phyloP scores from a whole-genome alignment of 805 yeast genomes.

The Lachancea meyersii region DNA sequence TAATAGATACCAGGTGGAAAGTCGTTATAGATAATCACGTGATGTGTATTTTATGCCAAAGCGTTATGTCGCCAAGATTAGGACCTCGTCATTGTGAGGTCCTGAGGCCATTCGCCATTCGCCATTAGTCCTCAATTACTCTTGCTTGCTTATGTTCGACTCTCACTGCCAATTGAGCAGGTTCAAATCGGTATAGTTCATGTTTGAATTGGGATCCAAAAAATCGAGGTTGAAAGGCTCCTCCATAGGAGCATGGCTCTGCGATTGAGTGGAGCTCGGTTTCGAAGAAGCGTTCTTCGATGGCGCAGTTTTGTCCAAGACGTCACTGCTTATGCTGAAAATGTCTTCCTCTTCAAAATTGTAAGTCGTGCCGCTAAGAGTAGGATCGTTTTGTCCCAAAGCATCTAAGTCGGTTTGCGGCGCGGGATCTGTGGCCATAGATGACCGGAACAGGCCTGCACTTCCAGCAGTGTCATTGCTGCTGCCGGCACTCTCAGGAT shows the following conservation, averaged over 20 bases:
- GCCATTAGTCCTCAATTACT: no score
- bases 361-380: conserved; percentile 9
- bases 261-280: conserved; percentile 1
- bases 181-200: conserved; percentile 21
- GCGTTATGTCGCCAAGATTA: no score
- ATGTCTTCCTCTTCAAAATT: conserved; percentile 10
- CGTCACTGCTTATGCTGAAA: conserved; percentile 5
- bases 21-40: no score
- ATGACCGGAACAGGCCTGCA: conserved; percentile 5
- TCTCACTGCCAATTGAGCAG: conserved; percentile 24
- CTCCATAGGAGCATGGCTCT: conserved; percentile 2
- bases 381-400: conserved; percentile 10
- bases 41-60: no score
- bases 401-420: conserved; percentile 14
- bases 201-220: conserved; percentile 14
- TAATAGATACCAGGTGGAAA: no score
- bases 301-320: conserved; percentile 7
- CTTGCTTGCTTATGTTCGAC: no score
- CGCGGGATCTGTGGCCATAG: conserved; percentile 12
- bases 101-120: no score
- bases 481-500: conserved; percentile 10
- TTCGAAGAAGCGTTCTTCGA: conserved; percentile 4
- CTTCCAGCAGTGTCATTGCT: conserved; percentile 11
- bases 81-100: no score
- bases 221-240: conserved; percentile 18